These are phyloP conservation scores for Rhizophagus sp. DNA, from an alignment of 192 early-diverging fungal genomes.

Conservation along the genomic window DNA sequence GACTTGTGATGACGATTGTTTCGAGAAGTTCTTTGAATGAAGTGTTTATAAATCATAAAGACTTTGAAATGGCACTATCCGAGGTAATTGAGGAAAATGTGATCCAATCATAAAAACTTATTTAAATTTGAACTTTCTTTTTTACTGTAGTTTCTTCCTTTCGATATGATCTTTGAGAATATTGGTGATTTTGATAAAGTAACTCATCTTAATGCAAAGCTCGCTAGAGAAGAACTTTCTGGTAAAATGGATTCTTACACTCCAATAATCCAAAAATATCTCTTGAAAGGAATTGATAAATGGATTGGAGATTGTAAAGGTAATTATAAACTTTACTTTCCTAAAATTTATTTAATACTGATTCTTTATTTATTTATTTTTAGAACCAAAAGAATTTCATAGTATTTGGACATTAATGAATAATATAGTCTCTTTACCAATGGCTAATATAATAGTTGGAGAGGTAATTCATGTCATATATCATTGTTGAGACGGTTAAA, in stretches of 20 bases:
- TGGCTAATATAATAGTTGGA: neutral
- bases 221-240: neutral
- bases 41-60: neutral
- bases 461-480: constrained; percentile 6
- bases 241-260: neutral
- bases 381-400: neutral
- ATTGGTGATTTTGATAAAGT: neutral
- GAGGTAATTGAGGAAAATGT: no score
- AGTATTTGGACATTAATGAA: no score
- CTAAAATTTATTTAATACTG: neutral
- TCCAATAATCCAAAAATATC: neutral
- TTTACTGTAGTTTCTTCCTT: neutral
- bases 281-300: neutral
- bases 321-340: neutral
- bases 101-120: no score
- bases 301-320: constrained; percentile 12
- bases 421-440: neutral
- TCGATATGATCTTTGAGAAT: neutral
- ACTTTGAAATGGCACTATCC: neutral
- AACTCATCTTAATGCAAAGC: neutral
- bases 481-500: neutral
- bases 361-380: no score
- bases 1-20: neutral
- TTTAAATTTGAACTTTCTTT: no score
- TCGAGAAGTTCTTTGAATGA: neutral